Conservation (phyloP, 768 basidiomycete genomes). For the Tricholoma sp. region DNA sequence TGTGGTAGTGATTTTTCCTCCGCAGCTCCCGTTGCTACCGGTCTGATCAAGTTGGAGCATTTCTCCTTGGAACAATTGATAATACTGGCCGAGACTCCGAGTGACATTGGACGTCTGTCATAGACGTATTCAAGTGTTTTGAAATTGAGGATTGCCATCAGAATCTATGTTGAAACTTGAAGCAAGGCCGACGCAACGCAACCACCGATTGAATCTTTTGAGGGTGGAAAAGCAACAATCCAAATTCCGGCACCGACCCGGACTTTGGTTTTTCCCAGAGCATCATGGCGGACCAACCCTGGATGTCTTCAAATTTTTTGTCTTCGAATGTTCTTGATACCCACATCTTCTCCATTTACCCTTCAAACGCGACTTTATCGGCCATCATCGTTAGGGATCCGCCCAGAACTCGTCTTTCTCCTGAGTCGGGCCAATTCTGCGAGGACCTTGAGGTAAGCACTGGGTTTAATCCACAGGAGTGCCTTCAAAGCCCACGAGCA, state of each 20-base stretch:
- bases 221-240: background rate
- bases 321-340: constrained; percentile 10
- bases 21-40: too few species aligned
- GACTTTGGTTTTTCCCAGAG: background rate
- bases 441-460: constrained; percentile 26
- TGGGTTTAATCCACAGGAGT: constrained; percentile 1
- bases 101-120: too few species aligned
- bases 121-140: too few species aligned
- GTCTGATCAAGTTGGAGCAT: too few species aligned
- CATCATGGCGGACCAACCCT: constrained; percentile 2
- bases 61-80: too few species aligned
- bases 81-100: too few species aligned
- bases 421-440: constrained; percentile 11
- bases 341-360: background rate
- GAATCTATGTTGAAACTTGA: background rate
- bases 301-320: constrained; percentile 7
- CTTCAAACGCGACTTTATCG: constrained; percentile 6
- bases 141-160: too few species aligned
- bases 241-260: background rate
- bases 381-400: constrained; percentile 25
- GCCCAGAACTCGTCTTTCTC: constrained; percentile 23
- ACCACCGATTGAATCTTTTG: background rate
- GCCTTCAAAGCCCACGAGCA: constrained; percentile 6
- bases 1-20: too few species aligned
- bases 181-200: background rate